Conservation (phyloP, 176 grass and related monocot genomes). For the Guadua angustifolia region DNA sequence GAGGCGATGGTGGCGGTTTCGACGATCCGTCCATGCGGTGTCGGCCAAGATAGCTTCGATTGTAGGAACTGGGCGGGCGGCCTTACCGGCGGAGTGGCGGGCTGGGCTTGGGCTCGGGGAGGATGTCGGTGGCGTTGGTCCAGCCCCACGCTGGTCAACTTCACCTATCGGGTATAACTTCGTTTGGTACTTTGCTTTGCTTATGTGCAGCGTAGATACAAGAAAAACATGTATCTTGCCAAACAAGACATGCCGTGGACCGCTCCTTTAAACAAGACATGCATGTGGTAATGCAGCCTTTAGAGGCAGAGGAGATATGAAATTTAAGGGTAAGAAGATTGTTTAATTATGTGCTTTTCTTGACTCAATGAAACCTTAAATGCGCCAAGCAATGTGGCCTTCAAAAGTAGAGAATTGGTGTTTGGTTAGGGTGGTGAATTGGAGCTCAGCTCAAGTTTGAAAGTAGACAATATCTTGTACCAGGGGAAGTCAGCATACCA, state of each 20-base stretch:
- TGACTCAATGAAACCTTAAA: no score
- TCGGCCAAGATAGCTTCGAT: conserved; percentile 63
- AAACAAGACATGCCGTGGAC: background rate
- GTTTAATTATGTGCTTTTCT: no score
- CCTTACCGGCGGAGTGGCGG: conserved; percentile 58
- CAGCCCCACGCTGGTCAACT: conserved; percentile 75
- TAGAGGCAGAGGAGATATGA: background rate
- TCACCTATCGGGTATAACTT: conserved; percentile 73
- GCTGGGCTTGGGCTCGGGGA: background rate
- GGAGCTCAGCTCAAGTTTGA: no score
- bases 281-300: no score
- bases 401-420: no score
- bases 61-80: conserved; percentile 61
- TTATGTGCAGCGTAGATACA: conserved; percentile 9
- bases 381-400: no score
- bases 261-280: conserved; percentile 17
- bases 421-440: no score
- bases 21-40: conserved; percentile 82
- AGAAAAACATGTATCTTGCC: background rate
- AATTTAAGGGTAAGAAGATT: background rate
- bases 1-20: conserved; percentile 59
- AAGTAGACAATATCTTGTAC: conserved; percentile 76
- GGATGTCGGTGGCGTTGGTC: conserved; percentile 53
- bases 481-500: conserved; percentile 89
- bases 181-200: conserved; percentile 21